Percentiles rank a stretch among this genome's conserved stretches.
Evolutionary conservation across 2,329 filamentous ascomycete genomes (phyloP).

Genomic region (Penicillium corylophilum): DNA sequence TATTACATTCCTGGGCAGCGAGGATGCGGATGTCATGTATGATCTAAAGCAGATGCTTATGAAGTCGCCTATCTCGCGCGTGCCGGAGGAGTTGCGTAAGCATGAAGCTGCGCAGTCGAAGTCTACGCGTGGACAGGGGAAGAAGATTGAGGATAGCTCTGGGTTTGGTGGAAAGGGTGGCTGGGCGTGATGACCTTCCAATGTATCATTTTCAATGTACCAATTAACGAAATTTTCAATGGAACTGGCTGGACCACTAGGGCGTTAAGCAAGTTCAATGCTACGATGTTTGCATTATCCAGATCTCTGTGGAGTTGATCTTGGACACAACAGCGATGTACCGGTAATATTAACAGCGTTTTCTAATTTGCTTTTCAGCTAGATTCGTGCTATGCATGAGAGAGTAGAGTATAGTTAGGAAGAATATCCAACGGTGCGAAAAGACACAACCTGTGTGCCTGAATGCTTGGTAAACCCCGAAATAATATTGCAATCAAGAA

Average conservation of each 20-base stretch:
- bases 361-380: background rate
- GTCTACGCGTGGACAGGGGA: slow-evolving; percentile 51
- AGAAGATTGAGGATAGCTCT: slow-evolving; percentile 49
- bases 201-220: slow-evolving; percentile 10
- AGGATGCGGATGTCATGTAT: slow-evolving; percentile 88
- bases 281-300: no score
- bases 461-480: background rate
- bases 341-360: background rate
- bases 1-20: slow-evolving; percentile 89
- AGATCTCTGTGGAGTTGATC: background rate
- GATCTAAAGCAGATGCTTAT: slow-evolving; percentile 93
- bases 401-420: slow-evolving; percentile 1
- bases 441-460: slow-evolving; percentile 1
- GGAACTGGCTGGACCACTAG: background rate
- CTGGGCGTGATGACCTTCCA: slow-evolving; percentile 23
- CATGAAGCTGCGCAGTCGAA: slow-evolving; percentile 92
- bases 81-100: slow-evolving; percentile 85
- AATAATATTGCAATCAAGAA: background rate
- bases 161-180: slow-evolving; percentile 39
- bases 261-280: background rate
- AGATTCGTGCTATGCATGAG: background rate
- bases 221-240: background rate
- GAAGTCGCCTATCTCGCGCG: slow-evolving; percentile 82
- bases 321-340: background rate
- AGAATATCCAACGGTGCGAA: background rate